Conservation (phyloP, 495 filamentous ascomycete species). For the Chaetomium cochliodes region DNA sequence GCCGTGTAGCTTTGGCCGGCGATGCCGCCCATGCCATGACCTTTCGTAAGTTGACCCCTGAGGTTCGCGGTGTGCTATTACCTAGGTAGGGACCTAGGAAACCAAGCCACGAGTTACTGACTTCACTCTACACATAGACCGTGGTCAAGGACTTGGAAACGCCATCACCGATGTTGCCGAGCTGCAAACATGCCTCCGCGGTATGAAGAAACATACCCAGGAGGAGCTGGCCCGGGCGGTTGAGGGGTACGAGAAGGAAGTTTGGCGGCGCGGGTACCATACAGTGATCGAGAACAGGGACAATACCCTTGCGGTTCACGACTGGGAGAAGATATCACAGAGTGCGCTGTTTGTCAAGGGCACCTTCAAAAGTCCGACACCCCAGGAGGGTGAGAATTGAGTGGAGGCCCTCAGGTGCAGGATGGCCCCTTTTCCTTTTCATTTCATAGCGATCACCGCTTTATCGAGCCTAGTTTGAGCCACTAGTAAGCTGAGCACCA, state of each 20-base stretch:
- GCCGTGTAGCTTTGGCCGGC: slow-evolving; percentile 47
- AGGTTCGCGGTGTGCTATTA: too few species aligned
- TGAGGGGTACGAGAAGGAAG: slow-evolving; percentile 37
- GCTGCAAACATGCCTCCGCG: slow-evolving; percentile 31
- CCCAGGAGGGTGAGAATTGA: too few species aligned
- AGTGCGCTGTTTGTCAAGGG: slow-evolving; percentile 11
- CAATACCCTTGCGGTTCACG: slow-evolving; percentile 40
- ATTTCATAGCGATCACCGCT: too few species aligned
- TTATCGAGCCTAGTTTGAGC: too few species aligned
- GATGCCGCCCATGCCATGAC: slow-evolving; percentile 56
- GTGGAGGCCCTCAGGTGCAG: too few species aligned
- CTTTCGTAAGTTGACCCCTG: slow-evolving; percentile 31
- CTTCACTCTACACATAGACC: slow-evolving; percentile 27
- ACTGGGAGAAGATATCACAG: slow-evolving; percentile 35
- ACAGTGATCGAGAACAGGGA: slow-evolving; percentile 32
- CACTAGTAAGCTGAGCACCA: too few species aligned
- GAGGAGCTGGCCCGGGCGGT: slow-evolving; percentile 30
- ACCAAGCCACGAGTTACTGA: too few species aligned
- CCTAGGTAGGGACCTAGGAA: too few species aligned
- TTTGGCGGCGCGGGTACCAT: slow-evolving; percentile 34
- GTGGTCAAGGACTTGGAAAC: slow-evolving; percentile 53
- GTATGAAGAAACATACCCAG: slow-evolving; percentile 27
- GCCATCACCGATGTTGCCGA: slow-evolving; percentile 45
- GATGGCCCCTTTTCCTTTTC: too few species aligned
- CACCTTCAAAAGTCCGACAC: too few species aligned